phyloP scores from a whole-genome alignment of 768 basidiomycete genomes.

The Floccularia luteovirens region DNA sequence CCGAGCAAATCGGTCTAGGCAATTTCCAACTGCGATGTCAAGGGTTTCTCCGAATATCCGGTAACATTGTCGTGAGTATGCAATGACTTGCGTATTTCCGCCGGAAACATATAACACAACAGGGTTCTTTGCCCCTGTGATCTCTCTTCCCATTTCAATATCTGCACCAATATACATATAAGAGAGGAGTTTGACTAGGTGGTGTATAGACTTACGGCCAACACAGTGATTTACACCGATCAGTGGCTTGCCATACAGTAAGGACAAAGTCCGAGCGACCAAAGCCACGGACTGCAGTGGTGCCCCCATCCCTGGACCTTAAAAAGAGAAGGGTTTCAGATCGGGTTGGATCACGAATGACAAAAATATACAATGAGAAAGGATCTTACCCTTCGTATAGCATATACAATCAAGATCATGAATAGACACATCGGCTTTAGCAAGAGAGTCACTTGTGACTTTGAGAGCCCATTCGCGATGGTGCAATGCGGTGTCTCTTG shows the following conservation, averaged over 20 bases:
- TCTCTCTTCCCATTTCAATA: slow-evolving; percentile 96
- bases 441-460: slow-evolving; percentile 73
- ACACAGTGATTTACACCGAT: slow-evolving; percentile 99
- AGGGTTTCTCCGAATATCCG: slow-evolving; percentile 98
- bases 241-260: slow-evolving; percentile 85
- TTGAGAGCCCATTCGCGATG: slow-evolving; percentile 89
- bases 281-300: slow-evolving; percentile 93
- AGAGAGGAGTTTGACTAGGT: too few relatives aligned
- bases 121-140: slow-evolving; percentile 92
- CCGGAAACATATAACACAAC: slow-evolving; percentile 98
- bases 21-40: slow-evolving; percentile 99
- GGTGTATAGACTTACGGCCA: slow-evolving; percentile 61
- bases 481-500: slow-evolving; percentile 91
- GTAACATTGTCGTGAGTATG: slow-evolving; percentile 95
- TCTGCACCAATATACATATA: slow-evolving; percentile 51
- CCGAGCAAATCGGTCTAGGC: slow-evolving; percentile 93
- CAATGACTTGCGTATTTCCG: slow-evolving; percentile 98
- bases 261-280: slow-evolving; percentile 84
- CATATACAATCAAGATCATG: slow-evolving; percentile 90
- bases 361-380: neutral
- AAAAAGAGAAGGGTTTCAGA: neutral
- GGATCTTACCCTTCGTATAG: slow-evolving; percentile 83
- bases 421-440: slow-evolving; percentile 60
- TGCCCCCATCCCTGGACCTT: slow-evolving; percentile 99
- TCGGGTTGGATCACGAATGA: neutral